Base-by-base conservation (phyloP, 2,329 filamentous ascomycete species). In the Emergomyces africanus region DNA sequence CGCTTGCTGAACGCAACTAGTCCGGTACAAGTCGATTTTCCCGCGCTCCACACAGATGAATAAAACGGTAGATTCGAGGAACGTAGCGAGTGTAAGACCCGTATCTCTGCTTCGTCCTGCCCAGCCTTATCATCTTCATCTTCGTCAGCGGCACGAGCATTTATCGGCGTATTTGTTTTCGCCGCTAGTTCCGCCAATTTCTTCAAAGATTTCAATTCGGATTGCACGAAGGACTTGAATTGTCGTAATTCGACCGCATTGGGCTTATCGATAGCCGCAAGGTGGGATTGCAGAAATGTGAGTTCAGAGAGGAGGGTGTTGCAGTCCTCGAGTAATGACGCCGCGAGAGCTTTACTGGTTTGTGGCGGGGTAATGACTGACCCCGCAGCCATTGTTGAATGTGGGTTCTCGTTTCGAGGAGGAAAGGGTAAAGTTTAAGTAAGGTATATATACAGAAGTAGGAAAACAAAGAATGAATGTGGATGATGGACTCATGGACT, bases 1-100 rank as follows among this genome's bases (percentile, higher is more conserved):
- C 78, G 71, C 67, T 81, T 82, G 56, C 78, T 74, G 57, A 88
- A 77, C n/a, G 79, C 79, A 39, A 80, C 75, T 10, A 89, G 65
- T 0, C 81, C 79, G 0, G 69, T 73, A 59, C 80, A 83, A 10
- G 66, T 66, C 20, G 72, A 74, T 68, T 84, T 87, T 18, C 83
- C 83, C 25, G 81, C 78, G 33, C 72, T 70, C 86, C 86, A 88
- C 2, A 88, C 76, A 5, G 81, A 78, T 63, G 83, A 79, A 58
- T 84, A 82, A 66, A 86, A 88, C 0, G 82, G 79, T 12, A 88
- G 67, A 70, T 89, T 89, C 0, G 83, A 86, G 8, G 83, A 86
- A 55, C 80, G 77, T 51, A 87, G 73, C 33, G 81, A 78, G 66
- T 86, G 82, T n/a, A 76, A 68, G 18, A 75, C 67, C 58, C 74